These are phyloP conservation scores for Circinella minor DNA, from an alignment of 371 early-diverging fungal species.

Conservation along the genomic window DNA sequence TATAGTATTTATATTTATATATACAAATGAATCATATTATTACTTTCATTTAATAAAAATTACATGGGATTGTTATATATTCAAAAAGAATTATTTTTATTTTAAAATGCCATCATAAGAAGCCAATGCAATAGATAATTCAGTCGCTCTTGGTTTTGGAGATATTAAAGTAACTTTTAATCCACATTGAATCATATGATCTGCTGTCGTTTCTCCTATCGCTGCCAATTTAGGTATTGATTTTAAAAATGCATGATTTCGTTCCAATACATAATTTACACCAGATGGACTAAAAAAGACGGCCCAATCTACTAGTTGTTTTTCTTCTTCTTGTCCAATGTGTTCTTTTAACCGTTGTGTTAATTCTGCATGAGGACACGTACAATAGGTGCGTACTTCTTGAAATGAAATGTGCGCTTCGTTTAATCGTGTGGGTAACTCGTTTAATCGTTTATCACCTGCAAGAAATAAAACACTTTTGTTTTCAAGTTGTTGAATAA, in stretches of 20 bases:
- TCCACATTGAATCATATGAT: constrained; percentile 27
- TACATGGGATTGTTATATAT: too few species aligned
- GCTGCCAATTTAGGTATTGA: constrained; percentile 34
- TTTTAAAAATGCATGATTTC: background rate
- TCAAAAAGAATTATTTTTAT: too few species aligned
- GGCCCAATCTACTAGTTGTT: constrained; percentile 39
- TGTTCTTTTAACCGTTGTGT: background rate
- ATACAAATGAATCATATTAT: background rate
- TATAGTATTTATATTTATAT: too few species aligned
- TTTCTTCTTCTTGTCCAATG: background rate
- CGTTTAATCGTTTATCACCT: constrained; percentile 62
- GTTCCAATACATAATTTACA: constrained; percentile 38
- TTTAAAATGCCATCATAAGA: constrained; percentile 14
- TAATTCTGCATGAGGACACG: constrained; percentile 37
- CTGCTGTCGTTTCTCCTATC: constrained; percentile 63
- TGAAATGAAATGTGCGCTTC: constrained; percentile 29
- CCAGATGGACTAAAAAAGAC: constrained; percentile 70
- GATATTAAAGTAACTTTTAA: constrained; percentile 40
- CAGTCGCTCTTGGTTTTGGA: constrained; percentile 43
- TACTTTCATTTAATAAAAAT: background rate
- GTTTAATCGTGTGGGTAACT: constrained; percentile 38
- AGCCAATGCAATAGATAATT: constrained; percentile 35
- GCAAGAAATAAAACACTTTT: constrained; percentile 49
- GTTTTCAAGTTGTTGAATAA: background rate
- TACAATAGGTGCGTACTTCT: constrained; percentile 51